Percentiles rank a stretch among this genome's conserved stretches.
These are phyloP conservation scores for Suillus placidus DNA, from an alignment of 768 basidiomycete genomes.

Conservation along the genomic window DNA sequence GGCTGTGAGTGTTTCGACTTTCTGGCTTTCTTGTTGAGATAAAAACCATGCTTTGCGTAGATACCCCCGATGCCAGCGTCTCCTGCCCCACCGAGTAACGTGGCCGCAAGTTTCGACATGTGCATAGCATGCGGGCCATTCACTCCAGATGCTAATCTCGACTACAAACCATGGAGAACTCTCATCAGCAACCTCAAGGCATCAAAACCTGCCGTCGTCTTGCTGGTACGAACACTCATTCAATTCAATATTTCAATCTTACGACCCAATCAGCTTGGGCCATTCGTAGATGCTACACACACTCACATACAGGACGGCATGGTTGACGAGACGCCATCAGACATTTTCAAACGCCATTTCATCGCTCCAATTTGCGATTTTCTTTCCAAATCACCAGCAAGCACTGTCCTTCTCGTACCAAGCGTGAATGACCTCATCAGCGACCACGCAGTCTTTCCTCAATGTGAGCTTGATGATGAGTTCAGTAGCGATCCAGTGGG, in stretches of 20 bases:
- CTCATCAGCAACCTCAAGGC: constrained; percentile 64
- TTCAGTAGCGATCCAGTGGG: constrained; percentile 56
- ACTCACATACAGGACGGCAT: constrained; percentile 77
- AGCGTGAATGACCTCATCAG: constrained; percentile 81
- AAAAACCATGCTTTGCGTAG: constrained; percentile 38
- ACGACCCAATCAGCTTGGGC: constrained; percentile 66
- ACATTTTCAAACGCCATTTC: constrained; percentile 73
- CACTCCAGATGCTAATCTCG: constrained; percentile 75
- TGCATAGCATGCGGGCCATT: constrained; percentile 85
- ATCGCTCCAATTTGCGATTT: constrained; percentile 56
- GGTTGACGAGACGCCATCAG: constrained; percentile 59
- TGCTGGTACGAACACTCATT: constrained; percentile 58
- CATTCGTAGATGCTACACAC: constrained; percentile 84
- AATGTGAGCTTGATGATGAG: constrained; percentile 56
- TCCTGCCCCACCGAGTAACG: constrained; percentile 34
- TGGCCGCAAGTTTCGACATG: constrained; percentile 59
- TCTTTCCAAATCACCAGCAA: constrained; percentile 63
- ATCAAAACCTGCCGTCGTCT: constrained; percentile 71
- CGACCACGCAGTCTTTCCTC: constrained; percentile 84
- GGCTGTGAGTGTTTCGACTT: constrained; percentile 46
- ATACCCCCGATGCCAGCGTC: constrained; percentile 62
- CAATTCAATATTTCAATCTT: constrained; percentile 7
- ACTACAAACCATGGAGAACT: constrained; percentile 69
- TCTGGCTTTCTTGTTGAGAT: background rate
- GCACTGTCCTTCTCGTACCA: constrained; percentile 78